Conservation (phyloP, 257 asterid genomes). For the Rauvolfia tetraphylla region DNA sequence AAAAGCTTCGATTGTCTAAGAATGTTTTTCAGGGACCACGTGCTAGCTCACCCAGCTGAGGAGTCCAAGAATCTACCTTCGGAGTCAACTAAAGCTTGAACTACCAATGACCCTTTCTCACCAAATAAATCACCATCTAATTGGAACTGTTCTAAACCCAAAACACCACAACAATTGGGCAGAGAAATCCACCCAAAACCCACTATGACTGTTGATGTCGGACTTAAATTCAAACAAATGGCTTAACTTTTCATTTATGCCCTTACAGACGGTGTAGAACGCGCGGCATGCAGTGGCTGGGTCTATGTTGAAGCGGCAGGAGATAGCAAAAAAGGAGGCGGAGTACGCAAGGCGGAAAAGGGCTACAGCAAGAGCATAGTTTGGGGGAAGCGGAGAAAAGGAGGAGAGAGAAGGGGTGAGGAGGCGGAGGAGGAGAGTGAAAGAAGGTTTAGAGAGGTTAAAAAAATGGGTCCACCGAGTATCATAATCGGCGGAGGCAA, state of each 20-base stretch:
- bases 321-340: conserved; percentile 56
- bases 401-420: conserved; percentile 59
- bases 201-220: conserved; percentile 60
- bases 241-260: conserved; percentile 63
- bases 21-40: conserved; percentile 39
- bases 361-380: conserved; percentile 62
- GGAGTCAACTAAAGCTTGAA: conserved; percentile 89
- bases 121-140: conserved; percentile 40
- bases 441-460: conserved; percentile 63
- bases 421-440: conserved; percentile 76
- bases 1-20: conserved; percentile 59
- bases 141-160: conserved; percentile 70
- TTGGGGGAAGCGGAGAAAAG: conserved; percentile 51
- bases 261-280: conserved; percentile 69
- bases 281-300: conserved; percentile 60
- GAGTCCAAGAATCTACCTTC: conserved; percentile 93
- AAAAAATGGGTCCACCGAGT: conserved; percentile 67
- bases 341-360: conserved; percentile 68
- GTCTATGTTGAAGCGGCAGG: conserved; percentile 62
- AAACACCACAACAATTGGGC: conserved; percentile 83
- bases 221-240: conserved; percentile 76
- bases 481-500: conserved; percentile 47
- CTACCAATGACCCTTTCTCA: conserved; percentile 43
- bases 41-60: conserved; percentile 88
- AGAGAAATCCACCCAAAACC: conserved; percentile 91